Evolutionary conservation across 2,329 filamentous ascomycete genomes (phyloP).

Genomic region (Colletotrichum sp.): DNA sequence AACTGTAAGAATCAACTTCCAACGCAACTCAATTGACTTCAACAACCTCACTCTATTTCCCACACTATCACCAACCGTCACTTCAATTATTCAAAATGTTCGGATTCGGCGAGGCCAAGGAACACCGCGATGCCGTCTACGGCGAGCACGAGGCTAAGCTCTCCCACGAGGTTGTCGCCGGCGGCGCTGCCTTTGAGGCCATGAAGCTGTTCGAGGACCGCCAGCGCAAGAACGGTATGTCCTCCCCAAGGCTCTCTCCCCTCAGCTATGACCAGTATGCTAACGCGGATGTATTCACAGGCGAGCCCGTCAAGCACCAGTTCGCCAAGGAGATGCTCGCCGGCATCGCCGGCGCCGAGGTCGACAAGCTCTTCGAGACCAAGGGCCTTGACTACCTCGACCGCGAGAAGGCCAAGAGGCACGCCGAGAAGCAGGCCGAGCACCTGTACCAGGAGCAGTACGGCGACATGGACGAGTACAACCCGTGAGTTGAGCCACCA

Average conservation of each 20-base stretch:
- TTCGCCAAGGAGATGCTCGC: conserved; percentile 81
- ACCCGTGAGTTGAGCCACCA: conserved; percentile 52
- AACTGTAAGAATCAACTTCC: no score
- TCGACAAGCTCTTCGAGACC: conserved; percentile 77
- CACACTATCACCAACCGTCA: no score
- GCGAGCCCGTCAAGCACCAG: conserved; percentile 72
- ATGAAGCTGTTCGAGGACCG: conserved; percentile 82
- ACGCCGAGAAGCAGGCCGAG: conserved; percentile 63
- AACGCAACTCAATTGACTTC: not conserved
- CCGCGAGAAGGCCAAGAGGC: conserved; percentile 61
- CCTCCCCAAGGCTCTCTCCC: fast-evolving
- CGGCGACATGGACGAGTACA: conserved; percentile 53
- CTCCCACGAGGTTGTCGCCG: conserved; percentile 74
- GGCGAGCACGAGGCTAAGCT: conserved; percentile 33
- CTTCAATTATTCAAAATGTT: conserved; percentile 4
- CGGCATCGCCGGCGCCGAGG: conserved; percentile 74
- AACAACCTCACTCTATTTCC: no score
- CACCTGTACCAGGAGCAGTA: conserved; percentile 69
- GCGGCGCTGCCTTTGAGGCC: conserved; percentile 78
- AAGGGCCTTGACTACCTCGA: conserved; percentile 69
- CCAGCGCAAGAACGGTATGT: conserved; percentile 71
- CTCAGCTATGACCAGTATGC: not conserved
- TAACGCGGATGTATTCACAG: conserved; percentile 36
- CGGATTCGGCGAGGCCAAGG: conserved; percentile 23
- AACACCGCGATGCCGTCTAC: conserved; percentile 26